A percentile compares a stretch with the other conserved stretches of the same genome.
phyloP scores from a whole-genome alignment of 192 early-diverging fungal genomes.

The Rhizophagus sp. region DNA sequence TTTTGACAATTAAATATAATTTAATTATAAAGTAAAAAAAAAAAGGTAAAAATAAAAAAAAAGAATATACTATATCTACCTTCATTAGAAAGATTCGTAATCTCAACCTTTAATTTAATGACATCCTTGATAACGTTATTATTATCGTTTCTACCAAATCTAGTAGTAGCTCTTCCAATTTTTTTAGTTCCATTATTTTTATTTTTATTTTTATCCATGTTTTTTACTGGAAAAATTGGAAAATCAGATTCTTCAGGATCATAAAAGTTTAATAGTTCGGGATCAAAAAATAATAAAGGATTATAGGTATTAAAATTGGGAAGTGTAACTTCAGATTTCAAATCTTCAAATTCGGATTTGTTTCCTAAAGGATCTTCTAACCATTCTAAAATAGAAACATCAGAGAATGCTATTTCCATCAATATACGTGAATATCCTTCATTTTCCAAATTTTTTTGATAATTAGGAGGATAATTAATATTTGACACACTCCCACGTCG shows the following conservation, averaged over 20 bases:
- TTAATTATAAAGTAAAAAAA: neutral
- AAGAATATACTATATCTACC: neutral
- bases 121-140: neutral
- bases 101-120: slow-evolving; percentile 6
- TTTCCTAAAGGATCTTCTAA: neutral
- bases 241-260: slow-evolving; percentile 13
- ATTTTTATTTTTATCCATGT: neutral
- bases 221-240: slow-evolving; percentile 14
- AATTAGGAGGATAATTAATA: slow-evolving; percentile 28
- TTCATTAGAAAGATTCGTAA: neutral
- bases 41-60: neutral
- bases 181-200: neutral
- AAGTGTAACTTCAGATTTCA: neutral
- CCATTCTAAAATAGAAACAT: slow-evolving; percentile 16
- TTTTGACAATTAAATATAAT: neutral
- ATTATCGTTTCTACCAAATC: neutral
- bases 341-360: neutral
- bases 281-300: slow-evolving; percentile 18
- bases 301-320: slow-evolving; percentile 15
- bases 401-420: slow-evolving; percentile 7
- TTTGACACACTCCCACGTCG: neutral
- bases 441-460: slow-evolving; percentile 28
- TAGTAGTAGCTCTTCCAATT: neutral
- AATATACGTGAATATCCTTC: neutral
- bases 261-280: neutral